Conservation (phyloP, 2,329 filamentous ascomycete species). For the Nemania sp. region DNA sequence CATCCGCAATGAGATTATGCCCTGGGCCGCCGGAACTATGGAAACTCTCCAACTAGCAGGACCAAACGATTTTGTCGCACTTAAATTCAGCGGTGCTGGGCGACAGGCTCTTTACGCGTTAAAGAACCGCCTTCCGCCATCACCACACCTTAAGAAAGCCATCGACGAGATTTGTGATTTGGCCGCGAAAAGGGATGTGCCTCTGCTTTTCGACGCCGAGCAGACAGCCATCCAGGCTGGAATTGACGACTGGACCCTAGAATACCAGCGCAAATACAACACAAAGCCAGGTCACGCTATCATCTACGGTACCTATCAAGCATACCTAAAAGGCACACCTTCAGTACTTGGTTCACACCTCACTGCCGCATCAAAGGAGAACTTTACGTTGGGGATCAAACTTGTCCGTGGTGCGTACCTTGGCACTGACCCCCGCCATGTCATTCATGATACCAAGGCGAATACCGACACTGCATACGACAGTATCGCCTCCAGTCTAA, state of each 20-base stretch:
- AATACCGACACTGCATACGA: conserved; percentile 81
- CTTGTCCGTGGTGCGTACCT: conserved; percentile 82
- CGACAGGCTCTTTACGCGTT: conserved; percentile 76
- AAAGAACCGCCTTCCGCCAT: conserved; percentile 70
- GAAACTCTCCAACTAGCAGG: conserved; percentile 80
- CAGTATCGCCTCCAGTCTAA: conserved; percentile 73
- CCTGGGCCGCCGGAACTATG: conserved; percentile 80
- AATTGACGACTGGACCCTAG: conserved; percentile 83
- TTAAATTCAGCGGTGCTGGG: conserved; percentile 88
- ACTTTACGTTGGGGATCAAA: conserved; percentile 78
- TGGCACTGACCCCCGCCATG: conserved; percentile 73
- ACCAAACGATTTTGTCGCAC: conserved; percentile 73
- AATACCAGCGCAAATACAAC: conserved; percentile 84
- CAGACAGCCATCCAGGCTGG: conserved; percentile 82
- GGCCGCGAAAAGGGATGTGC: conserved; percentile 75
- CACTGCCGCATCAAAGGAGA: conserved; percentile 65
- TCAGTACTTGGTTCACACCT: conserved; percentile 70
- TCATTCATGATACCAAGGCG: conserved; percentile 78
- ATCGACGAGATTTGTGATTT: conserved; percentile 81
- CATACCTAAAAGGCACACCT: conserved; percentile 76
- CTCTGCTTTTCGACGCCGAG: conserved; percentile 87
- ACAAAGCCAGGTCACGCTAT: conserved; percentile 69
- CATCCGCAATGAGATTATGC: conserved; percentile 70
- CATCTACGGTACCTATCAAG: conserved; percentile 85
- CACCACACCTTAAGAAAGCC: conserved; percentile 72